Evolutionary conservation across 495 filamentous ascomycete genomes (phyloP).

Genomic region (Durotheca rogersii): DNA sequence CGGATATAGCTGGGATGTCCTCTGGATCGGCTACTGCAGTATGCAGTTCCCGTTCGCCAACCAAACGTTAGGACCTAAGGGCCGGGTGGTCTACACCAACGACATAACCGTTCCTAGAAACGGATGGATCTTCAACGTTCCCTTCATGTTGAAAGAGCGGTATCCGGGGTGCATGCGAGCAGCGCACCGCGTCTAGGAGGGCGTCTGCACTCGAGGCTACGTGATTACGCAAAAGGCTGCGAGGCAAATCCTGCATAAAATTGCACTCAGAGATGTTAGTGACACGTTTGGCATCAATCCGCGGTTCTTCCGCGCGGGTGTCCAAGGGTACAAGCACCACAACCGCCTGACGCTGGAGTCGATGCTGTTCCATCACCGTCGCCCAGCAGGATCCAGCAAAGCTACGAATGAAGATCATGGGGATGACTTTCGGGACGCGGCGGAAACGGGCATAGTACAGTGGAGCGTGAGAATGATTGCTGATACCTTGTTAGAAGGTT

Average conservation of each 20-base stretch:
- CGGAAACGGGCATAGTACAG: slow-evolving; percentile 24
- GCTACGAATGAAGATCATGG: slow-evolving; percentile 29
- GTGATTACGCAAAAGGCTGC: slow-evolving; percentile 28
- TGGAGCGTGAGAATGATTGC: slow-evolving; percentile 34
- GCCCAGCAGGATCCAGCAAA: slow-evolving; percentile 17
- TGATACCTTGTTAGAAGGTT: slow-evolving; percentile 30
- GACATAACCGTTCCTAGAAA: slow-evolving; percentile 16
- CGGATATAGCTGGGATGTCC: slow-evolving; percentile 60
- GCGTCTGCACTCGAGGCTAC: slow-evolving; percentile 32
- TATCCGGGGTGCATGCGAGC: slow-evolving; percentile 37
- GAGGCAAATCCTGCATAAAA: slow-evolving; percentile 23
- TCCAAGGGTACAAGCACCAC: slow-evolving; percentile 19
- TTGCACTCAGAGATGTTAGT: slow-evolving; percentile 24
- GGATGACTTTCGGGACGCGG: slow-evolving; percentile 7
- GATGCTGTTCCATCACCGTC: slow-evolving; percentile 31
- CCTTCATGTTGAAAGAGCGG: slow-evolving; percentile 23
- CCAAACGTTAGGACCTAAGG: slow-evolving; percentile 23
- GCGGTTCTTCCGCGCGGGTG: slow-evolving; percentile 32
- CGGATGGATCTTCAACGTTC: slow-evolving; percentile 27
- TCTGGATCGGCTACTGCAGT: slow-evolving; percentile 58
- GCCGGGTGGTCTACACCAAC: slow-evolving; percentile 23
- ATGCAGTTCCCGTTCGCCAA: slow-evolving; percentile 30
- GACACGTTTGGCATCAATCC: slow-evolving; percentile 28
- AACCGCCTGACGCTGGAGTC: slow-evolving; percentile 35
- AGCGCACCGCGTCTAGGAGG: slow-evolving; percentile 35